Evolutionary conservation across 192 early-diverging fungal species (phyloP).

Genomic region (Coemansia nantahalensis): DNA sequence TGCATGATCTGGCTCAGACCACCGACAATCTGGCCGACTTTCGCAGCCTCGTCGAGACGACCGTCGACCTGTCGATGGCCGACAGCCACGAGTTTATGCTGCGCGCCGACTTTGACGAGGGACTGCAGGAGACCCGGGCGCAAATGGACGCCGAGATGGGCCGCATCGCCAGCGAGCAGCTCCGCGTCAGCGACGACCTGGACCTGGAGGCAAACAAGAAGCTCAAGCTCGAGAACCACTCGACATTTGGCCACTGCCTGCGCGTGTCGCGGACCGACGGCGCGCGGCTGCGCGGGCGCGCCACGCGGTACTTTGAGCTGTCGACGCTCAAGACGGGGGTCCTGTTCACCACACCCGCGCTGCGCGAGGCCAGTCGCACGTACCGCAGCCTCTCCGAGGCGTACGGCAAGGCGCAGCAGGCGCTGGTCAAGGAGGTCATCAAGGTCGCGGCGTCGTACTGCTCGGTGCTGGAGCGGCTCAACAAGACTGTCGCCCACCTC

Average conservation of each 20-base stretch:
- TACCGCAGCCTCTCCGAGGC: constrained; percentile 58
- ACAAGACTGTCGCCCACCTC: constrained; percentile 72
- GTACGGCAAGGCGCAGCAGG: constrained; percentile 70
- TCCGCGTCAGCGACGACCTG: constrained; percentile 57
- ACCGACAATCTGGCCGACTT: constrained; percentile 61
- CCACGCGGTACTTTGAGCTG: constrained; percentile 74
- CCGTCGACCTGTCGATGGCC: constrained; percentile 80
- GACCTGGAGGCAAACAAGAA: constrained; percentile 80
- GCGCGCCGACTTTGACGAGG: constrained; percentile 78
- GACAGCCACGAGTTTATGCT: constrained; percentile 87
- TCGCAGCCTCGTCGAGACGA: constrained; percentile 84
- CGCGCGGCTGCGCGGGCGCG: constrained; percentile 63
- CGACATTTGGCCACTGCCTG: constrained; percentile 81
- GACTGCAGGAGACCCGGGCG: constrained; percentile 32
- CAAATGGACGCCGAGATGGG: constrained; percentile 56
- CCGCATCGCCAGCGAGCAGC: constrained; percentile 62
- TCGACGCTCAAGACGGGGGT: constrained; percentile 87
- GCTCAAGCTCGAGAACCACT: constrained; percentile 86
- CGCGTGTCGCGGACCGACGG: constrained; percentile 73
- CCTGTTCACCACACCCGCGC: constrained; percentile 74
- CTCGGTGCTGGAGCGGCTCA: constrained; percentile 74
- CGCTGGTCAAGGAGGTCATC: constrained; percentile 86
- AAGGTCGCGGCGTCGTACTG: constrained; percentile 82
- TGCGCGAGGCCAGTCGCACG: constrained; percentile 63
- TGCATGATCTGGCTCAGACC: constrained; percentile 53